Base-by-base conservation (phyloP, 2,329 filamentous ascomycete species). In the Penicillium olsonii region DNA sequence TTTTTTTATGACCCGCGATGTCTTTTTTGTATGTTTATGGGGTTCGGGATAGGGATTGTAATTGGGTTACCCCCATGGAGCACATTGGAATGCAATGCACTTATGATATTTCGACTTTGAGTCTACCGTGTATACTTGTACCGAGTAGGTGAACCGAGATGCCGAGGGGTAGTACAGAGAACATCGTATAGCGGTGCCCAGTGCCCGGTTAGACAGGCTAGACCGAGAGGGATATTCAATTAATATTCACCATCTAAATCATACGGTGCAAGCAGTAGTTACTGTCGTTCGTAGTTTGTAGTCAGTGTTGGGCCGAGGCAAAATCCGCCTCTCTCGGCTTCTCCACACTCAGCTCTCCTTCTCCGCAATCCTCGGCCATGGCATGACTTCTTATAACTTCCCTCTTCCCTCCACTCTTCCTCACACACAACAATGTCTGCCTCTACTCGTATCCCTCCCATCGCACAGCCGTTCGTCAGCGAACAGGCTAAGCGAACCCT, bases 401-500 rank as follows among this genome's bases (percentile, higher is more conserved):
- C 17, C 27, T 55, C 50, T 38, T 17, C 17, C 35, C 12, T 33
- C 43, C 45, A 31, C 37, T 38, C 26, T 17, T 53, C 37, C 40
- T 45, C 34, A 22, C 35, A 33, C 34, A 34, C 26, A 37, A 26
- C 37, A 41, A 82, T 83, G 60, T 79, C 80, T 52, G 74, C 74
- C 43, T 75, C 73, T 20, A 51, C 66, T 62, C 79, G 68, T 71
- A 84, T 86, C 52, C 83, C 83, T 35, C 70, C 74, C 48, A 80
- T 85, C 60, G 83, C 80, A 34, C 69, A 73, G 54, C 79, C 79
- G 20, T 83, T 80, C 70, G 89, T 96, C 60, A 95, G 90, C 75
- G 90, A 95, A 52, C 80, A 84, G 65, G 92, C 92, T 44, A 89
- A 87, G 75, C 85, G 88, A 79, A 89, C 87, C 24, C 78, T 96